Base-by-base conservation (phyloP, 805 yeast species). In the Candida golubevii region DNA sequence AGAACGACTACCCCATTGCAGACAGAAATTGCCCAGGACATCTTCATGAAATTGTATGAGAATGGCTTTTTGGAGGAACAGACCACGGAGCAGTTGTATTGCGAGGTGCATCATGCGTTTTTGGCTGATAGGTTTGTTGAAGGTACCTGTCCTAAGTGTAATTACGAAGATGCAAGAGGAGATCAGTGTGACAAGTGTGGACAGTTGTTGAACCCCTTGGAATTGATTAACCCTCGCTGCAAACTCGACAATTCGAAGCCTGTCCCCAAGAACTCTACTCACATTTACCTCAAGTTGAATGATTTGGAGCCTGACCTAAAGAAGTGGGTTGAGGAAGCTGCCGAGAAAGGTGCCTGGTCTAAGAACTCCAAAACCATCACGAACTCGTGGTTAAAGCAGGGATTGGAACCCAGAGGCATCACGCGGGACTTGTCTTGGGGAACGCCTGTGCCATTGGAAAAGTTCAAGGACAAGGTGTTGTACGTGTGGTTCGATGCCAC, bases 121-220 rank as follows among this genome's bases (percentile, higher is more conserved):
- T 75, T 93, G 47, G 99, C 99, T 45, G 99, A 93, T 64, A 77
- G 99, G 65, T 93, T 80, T 58, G 99, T 93, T 31, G 98, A 93
- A 70, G 99, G 99, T 55, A 87, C 82, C 40, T 93, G 99, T 72
- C 98, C 98, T 46, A 84, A 84, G 66, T 93, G 99, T 74, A 78
- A 74, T 36, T 93, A 89, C 63, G 96, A 86, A 50, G 99, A 93
- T 64, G 99, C 99, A 29, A 82, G 99, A 67, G 99, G 99, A 57
- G 99, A 93, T 67, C 99, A 93, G 74, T 93, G 99, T 78, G 99
- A 93, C 67, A 83, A 83, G 59, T 93, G 99, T 75, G 99, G 99
- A 53, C 69, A 71, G 48, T 74, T 93, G 53, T 75, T 93, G 56
- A 86, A 91, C 63, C 96, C 99, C 40, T 85, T 89, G 59, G 98